Conservation (phyloP, 352 stramenopile genomes). For the Phytopythium litorale region DNA sequence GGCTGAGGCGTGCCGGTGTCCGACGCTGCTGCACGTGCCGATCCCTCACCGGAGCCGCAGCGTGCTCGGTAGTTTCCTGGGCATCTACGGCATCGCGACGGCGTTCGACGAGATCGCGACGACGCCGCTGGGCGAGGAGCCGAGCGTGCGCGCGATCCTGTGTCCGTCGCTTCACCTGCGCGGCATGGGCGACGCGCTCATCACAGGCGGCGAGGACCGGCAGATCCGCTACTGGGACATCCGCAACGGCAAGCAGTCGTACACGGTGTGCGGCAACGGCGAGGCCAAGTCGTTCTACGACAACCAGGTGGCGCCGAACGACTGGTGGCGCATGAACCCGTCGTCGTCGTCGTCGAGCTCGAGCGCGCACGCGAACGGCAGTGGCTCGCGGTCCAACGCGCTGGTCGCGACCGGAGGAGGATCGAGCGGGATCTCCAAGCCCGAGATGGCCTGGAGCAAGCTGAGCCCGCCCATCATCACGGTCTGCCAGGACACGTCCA, state of each 20-base stretch:
- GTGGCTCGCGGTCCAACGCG: constrained; percentile 25
- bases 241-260: constrained; percentile 90
- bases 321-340: constrained; percentile 84
- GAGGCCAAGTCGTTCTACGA: constrained; percentile 87
- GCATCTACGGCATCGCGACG: constrained; percentile 77
- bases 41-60: constrained; percentile 73
- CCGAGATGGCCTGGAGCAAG: constrained; percentile 86
- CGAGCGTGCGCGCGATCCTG: constrained; percentile 83
- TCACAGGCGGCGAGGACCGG: constrained; percentile 93
- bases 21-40: constrained; percentile 66
- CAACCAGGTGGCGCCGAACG: constrained; percentile 64
- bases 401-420: constrained; percentile 13
- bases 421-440: constrained; percentile 56
- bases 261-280: constrained; percentile 88
- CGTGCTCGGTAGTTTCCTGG: constrained; percentile 68
- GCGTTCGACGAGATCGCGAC: constrained; percentile 83
- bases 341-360: constrained; percentile 27
- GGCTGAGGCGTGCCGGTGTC: constrained; percentile 67
- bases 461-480: constrained; percentile 79
- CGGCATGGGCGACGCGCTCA: constrained; percentile 78
- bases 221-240: constrained; percentile 98
- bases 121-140: constrained; percentile 65
- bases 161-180: constrained; percentile 87
- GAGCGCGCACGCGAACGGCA: constrained; percentile 17
- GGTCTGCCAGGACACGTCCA: constrained; percentile 81